Evolutionary conservation across 2,329 filamentous ascomycete genomes (phyloP).

Genomic region (Dothistroma pini): DNA sequence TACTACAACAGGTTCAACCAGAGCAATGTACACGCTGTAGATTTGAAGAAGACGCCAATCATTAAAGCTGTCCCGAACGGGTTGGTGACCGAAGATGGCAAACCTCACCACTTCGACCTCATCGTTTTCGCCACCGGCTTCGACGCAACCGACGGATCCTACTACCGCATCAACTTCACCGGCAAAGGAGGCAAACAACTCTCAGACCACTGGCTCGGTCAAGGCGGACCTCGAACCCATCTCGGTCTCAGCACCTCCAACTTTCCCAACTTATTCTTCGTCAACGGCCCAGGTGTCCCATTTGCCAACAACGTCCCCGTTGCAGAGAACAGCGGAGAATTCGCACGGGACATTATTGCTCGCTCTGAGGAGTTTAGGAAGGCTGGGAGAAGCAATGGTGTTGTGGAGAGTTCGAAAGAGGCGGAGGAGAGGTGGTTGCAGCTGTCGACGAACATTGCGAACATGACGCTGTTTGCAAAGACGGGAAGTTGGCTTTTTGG

Average conservation of each 20-base stretch:
- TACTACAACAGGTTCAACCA: conserved; percentile 45
- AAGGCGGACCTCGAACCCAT: conserved; percentile 39
- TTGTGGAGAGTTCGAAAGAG: conserved; percentile 6
- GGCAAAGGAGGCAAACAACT: conserved; percentile 22
- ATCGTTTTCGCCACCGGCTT: conserved; percentile 47
- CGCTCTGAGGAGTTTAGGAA: conserved; percentile 1
- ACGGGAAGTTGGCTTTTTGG: conserved; percentile 10
- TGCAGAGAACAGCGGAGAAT: neutral
- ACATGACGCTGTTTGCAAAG: conserved; percentile 6
- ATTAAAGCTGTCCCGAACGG: conserved; percentile 53
- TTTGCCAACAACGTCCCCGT: conserved; percentile 9
- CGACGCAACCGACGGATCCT: conserved; percentile 37
- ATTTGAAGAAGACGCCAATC: conserved; percentile 40
- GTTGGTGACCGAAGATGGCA: conserved; percentile 40
- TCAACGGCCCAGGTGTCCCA: conserved; percentile 43
- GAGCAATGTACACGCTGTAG: conserved; percentile 40
- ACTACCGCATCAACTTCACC: conserved; percentile 35
- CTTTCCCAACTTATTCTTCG: conserved; percentile 39
- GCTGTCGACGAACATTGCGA: neutral
- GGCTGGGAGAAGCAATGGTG: neutral
- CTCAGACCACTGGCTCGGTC: conserved; percentile 43
- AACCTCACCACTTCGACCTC: conserved; percentile 40
- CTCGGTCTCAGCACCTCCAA: conserved; percentile 33
- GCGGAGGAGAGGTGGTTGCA: conserved; percentile 8
- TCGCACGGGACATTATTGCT: neutral